A percentile compares a stretch with the other conserved stretches of the same genome.
Conservation (phyloP, 108 stramenopile genomes). For the Nitzschia sp. region DNA sequence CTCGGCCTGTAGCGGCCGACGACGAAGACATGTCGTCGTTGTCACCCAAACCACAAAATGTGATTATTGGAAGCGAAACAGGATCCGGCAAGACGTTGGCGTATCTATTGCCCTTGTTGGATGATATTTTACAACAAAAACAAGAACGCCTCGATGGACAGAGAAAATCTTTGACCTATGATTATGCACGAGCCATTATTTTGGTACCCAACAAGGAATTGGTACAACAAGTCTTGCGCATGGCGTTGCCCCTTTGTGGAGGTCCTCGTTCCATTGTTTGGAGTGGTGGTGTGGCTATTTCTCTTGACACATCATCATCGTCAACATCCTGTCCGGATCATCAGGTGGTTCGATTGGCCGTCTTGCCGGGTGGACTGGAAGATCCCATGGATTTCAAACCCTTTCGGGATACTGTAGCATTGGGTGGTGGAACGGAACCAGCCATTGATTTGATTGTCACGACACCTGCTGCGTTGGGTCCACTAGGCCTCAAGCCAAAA, state of each 20-base stretch:
- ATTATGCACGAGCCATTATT: constrained; percentile 79
- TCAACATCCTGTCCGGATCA: constrained; percentile 8
- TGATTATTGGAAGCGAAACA: constrained; percentile 93
- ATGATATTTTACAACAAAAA: constrained; percentile 72
- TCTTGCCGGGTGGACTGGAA: constrained; percentile 79
- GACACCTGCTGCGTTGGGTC: constrained; percentile 93
- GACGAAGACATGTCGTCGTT: neutral
- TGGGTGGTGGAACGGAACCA: constrained; percentile 48
- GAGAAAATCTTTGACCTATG: constrained; percentile 44
- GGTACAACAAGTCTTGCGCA: constrained; percentile 83
- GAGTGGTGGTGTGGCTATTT: constrained; percentile 39
- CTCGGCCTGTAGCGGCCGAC: constrained; percentile 13
- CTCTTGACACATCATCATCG: neutral
- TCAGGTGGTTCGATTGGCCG: constrained; percentile 69
- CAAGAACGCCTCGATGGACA: constrained; percentile 8
- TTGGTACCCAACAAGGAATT: constrained; percentile 91
- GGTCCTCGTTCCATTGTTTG: constrained; percentile 20
- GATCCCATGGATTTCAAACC: constrained; percentile 80
- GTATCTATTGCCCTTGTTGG: constrained; percentile 89
- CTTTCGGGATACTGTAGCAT: constrained; percentile 61
- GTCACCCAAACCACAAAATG: constrained; percentile 31
- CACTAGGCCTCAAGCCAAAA: constrained; percentile 84
- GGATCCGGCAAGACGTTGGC: constrained; percentile 97
- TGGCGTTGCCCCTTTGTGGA: constrained; percentile 68
- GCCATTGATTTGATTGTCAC: constrained; percentile 91